These are phyloP conservation scores for Blastobotrys buckinghamii DNA, from an alignment of 1,139 yeast species.

Conservation along the genomic window DNA sequence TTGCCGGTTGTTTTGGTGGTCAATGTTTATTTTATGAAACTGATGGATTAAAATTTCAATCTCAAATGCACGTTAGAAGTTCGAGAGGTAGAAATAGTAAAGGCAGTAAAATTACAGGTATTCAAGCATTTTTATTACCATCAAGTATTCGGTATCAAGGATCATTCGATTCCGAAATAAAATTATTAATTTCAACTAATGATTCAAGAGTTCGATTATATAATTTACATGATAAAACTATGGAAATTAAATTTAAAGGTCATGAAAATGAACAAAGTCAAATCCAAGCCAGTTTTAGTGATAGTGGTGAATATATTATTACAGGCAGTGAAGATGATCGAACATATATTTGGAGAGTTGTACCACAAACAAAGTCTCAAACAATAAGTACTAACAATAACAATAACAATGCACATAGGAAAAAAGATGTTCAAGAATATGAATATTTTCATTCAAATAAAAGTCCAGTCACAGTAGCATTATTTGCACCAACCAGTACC, in stretches of 20 bases:
- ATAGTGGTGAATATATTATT: constrained; percentile 42
- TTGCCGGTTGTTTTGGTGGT: constrained; percentile 83
- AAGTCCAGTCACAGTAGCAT: constrained; percentile 65
- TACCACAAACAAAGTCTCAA: background rate
- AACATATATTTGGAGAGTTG: constrained; percentile 55
- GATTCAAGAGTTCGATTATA: constrained; percentile 73
- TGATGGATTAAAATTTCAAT: constrained; percentile 51
- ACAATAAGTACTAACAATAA: background rate
- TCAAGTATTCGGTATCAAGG: constrained; percentile 15
- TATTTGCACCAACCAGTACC: constrained; percentile 74
- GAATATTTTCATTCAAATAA: constrained; percentile 75
- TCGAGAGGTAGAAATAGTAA: constrained; percentile 32
- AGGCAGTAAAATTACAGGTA: constrained; percentile 34
- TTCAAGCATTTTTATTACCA: constrained; percentile 25
- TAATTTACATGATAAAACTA: constrained; percentile 47
- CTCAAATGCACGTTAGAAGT: constrained; percentile 50
- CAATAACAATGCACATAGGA: constrained; percentile 17
- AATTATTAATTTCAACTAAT: constrained; percentile 50
- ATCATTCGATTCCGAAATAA: constrained; percentile 21
- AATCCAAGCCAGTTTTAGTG: constrained; percentile 60
- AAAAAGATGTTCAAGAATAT: constrained; percentile 32
- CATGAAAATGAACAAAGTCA: constrained; percentile 64
- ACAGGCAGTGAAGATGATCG: constrained; percentile 44
- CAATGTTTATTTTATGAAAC: constrained; percentile 58
- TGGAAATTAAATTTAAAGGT: constrained; percentile 71